Base-by-base conservation (phyloP, 2,329 filamentous ascomycete genomes). In the Polytolypa hystricis region DNA sequence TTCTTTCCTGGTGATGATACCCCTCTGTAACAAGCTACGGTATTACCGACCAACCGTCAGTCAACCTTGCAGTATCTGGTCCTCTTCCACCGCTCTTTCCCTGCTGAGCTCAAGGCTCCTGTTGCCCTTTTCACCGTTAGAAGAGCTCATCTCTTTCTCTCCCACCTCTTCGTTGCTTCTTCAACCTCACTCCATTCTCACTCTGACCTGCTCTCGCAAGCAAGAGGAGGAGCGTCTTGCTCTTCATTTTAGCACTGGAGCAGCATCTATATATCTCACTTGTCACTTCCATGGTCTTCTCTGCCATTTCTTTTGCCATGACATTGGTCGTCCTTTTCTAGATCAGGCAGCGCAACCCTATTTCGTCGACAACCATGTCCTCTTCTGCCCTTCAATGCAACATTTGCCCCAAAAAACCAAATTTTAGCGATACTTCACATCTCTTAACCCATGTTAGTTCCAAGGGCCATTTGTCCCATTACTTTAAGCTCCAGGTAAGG, bases 391-490 rank as follows among this genome's bases (percentile, higher is more conserved):
- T 95, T 33, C 64, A 76, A 48, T 96, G 89, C 73, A 78, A 71
- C 52, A 79, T 94, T 47, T 96, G 89, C 56, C 80, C 82, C 23
- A 84, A 80, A 47, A 73, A 72, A 42, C 84, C 84, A 26, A 73
- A 64, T 19, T 95, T 95, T 62, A 93, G 85, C 38, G 89, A 96
- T 59, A 70, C 86, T 30, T 94, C 87, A 21, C 89, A 95, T 58
- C 69, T 95, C 25, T 74, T 96, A 53, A 96, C 89, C 9, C 89
- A 96, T 55, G 76, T 95, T 43, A 77, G 82, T 41, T 95, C 87
- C 45, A 95, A 95, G 56, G 81, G 82, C n/a, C 89, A 96, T 56
- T 67, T 95, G 21, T 79, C 85, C 41, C 74, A 84, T 54, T 78
- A 84, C 51, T 93, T 87, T 64, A 85, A 84, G 52, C 71, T 85